Evolutionary conservation across 179 eudicot species (phyloP).

Genomic region (Beta macrorhiza): DNA sequence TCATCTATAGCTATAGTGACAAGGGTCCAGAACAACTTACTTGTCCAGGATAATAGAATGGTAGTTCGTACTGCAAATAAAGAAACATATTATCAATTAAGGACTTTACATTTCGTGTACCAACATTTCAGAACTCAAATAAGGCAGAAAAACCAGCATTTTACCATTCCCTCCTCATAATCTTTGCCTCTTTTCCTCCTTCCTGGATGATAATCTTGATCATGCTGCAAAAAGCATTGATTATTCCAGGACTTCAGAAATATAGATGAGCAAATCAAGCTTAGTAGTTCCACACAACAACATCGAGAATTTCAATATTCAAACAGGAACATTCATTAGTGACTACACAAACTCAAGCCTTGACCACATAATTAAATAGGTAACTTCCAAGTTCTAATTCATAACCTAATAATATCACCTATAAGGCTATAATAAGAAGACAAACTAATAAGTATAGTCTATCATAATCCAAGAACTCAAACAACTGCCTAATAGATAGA

Average conservation of each 20-base stretch:
- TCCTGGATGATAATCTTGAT: constrained; percentile 94
- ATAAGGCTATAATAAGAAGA: background rate
- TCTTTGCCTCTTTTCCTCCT: constrained; percentile 98
- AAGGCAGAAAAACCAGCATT: constrained; percentile 16
- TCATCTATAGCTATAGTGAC: background rate
- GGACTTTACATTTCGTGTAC: constrained; percentile 6
- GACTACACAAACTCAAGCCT: constrained; percentile 5
- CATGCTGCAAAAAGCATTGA: constrained; percentile 51
- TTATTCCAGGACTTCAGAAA: constrained; percentile 17
- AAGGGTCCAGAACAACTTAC: constrained; percentile 36
- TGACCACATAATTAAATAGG: constrained; percentile 3
- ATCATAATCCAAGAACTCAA: background rate
- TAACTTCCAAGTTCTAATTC: background rate
- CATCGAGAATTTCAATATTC: background rate
- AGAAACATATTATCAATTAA: constrained; percentile 23
- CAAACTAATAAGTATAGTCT: no score
- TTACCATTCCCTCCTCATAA: constrained; percentile 90
- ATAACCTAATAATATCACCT: no score
- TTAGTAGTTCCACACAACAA: constrained; percentile 1
- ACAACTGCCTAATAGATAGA: background rate
- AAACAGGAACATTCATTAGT: background rate
- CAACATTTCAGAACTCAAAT: constrained; percentile 9
- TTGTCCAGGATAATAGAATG: constrained; percentile 97
- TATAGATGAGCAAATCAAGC: background rate
- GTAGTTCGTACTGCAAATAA: constrained; percentile 87